Evolutionary conservation across 768 basidiomycete genomes (phyloP), one percentile per base, ranked within the genome.

Genomic region (Agaricus sinodeliciosus): DNA sequence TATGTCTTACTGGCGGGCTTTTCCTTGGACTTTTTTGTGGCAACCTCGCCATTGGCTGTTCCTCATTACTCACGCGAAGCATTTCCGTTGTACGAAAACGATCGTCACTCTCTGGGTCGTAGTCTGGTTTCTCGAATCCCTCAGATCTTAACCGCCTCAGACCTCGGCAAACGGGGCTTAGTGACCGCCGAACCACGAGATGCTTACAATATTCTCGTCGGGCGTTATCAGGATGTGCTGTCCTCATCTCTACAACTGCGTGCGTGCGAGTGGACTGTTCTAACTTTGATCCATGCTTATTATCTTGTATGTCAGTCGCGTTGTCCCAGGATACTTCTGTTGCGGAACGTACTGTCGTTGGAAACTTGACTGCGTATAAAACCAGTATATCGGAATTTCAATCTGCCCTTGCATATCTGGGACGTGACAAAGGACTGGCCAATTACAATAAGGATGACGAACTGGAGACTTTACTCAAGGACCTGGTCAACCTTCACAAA

Each of bases 391-490:
- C 59, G 28, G 63, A 57, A 28, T 68, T 70, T 53, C 65, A 67
- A 54, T 52, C 48, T 16, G 56, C 70, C 59, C 65, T 73, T 62
- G 55, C 59, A 42, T 57, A 68, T 64, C 57, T 63, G n/a, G 65
- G 63, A 35, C 65, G 72, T 26, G 73, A 75, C 60, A 77, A 78
- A 48, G 81, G 82, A 15, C 69, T 79, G 31, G 75, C 67, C 25
- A 70, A 78, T 65, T 81, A 79, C 59, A 73, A 85, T 61, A 42
- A 46, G 3, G 62, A 59, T 26, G 68, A 74, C 58, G 61, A 64
- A 25, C 40, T 82, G 3, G 76, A 86, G 60, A 73, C 63, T 0
- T 34, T 76, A 16, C 53, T 86, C 44, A 82, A 83, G 62, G 61
- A 74, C 15, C 35, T 75, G 9, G 59, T 81, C 60, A 76, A 83